phyloP scores from a whole-genome alignment of 768 basidiomycete genomes.

The Psilocybe cyanescens region DNA sequence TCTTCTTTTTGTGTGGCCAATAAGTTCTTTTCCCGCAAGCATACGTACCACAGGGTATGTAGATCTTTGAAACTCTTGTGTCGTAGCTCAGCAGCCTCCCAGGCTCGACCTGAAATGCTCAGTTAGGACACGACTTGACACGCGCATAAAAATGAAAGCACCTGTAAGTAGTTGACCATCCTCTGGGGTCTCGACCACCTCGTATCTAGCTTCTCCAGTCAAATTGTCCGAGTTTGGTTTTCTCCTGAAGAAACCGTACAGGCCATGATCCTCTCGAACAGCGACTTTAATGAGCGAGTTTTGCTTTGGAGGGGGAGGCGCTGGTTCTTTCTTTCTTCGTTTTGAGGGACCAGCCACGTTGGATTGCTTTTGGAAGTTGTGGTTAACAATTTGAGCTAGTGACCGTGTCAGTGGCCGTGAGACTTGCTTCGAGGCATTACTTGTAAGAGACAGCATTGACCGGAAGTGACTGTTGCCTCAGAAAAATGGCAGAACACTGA shows the following conservation, averaged over 20 bases:
- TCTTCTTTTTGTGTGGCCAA: slow-evolving; percentile 89
- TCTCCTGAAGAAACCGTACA: slow-evolving; percentile 77
- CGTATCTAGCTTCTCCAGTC: slow-evolving; percentile 53
- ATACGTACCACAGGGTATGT: slow-evolving; percentile 94
- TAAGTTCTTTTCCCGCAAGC: slow-evolving; percentile 87
- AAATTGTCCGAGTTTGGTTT: slow-evolving; percentile 45
- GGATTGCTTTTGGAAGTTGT: slow-evolving; percentile 16
- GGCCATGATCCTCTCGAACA: slow-evolving; percentile 66
- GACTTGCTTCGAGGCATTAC: slow-evolving; percentile 19
- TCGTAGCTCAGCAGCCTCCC: slow-evolving; percentile 86
- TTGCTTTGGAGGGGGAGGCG: slow-evolving; percentile 9
- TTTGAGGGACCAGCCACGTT: slow-evolving; percentile 12
- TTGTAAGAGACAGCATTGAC: slow-evolving; percentile 22
- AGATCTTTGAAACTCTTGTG: slow-evolving; percentile 92
- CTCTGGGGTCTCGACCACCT: slow-evolving; percentile 44
- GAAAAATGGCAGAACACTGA: background rate
- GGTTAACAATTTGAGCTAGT: slow-evolving; percentile 27
- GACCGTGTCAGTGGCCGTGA: slow-evolving; percentile 23
- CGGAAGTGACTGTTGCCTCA: background rate
- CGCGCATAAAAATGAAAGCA: slow-evolving; percentile 16
- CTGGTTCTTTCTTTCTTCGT: slow-evolving; percentile 3
- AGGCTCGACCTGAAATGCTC: slow-evolving; percentile 71
- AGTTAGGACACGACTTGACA: slow-evolving; percentile 9
- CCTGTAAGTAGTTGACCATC: slow-evolving; percentile 32
- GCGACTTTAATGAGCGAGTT: slow-evolving; percentile 28